Evolutionary conservation across 768 basidiomycete genomes (phyloP), one percentile per base, ranked within the genome.

Genomic region (Tylopilus rubrobrunneus): DNA sequence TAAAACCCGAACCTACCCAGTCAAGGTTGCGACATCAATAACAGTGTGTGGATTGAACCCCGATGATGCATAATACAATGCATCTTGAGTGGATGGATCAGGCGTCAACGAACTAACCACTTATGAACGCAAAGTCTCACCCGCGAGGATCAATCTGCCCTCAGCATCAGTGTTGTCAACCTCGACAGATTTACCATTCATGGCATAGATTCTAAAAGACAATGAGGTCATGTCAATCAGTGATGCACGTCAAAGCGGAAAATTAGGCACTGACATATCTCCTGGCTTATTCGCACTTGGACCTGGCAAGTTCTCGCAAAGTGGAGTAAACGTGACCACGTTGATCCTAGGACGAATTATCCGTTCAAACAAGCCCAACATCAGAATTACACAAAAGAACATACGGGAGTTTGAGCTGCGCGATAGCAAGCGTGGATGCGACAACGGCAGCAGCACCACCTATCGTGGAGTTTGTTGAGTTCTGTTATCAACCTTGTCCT

Each of bases 131-230:
- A 1, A 36, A 41, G 41, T 62, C 76, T 42, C 51, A 85, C 84
- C 85, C 45, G 90, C 79, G 45, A 92, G 80, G 29, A 92, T 74
- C 41, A 92, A 73, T 12, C 89, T 83, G 11, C 88, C 89, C 62
- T 90, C 89, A 7, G 89, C 89, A 65, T 91, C 92, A 0, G 91
- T 93, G 67, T 92, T 92, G 70, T 92, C 89, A 28, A 93, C 79
- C 65, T 93, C 89, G 17, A 93, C 78, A 0, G 86, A 83, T 69
- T 92, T 92, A 36, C 92, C 89, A 59, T 92, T 92, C 87, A 92
- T 92, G 6, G 89, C 87, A 57, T 88, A 88, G 59, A 92, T 62
- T 41, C 88, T 91, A 57, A 33, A 43, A 19, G 1, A 37, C 23
- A 43, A 7, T 14, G 21, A 15, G 23, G 28, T n/a, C 5, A 40